A percentile compares a stretch with the other conserved stretches of the same genome.
phyloP scores from a whole-genome alignment of 495 filamentous ascomycete genomes.

The Penicillium mononematosum region DNA sequence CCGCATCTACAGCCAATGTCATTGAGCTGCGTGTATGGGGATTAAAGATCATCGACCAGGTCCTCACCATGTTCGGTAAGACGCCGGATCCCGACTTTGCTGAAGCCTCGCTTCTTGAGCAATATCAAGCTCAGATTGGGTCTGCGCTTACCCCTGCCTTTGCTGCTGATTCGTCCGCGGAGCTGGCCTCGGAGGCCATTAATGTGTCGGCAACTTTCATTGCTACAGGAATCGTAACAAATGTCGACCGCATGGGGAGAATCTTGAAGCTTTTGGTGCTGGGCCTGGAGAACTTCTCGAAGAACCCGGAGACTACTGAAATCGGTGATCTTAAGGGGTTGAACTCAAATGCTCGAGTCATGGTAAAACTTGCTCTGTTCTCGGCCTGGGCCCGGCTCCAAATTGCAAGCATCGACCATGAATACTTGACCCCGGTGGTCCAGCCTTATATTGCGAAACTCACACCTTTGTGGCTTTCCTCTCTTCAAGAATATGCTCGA shows the following conservation, averaged over 20 bases:
- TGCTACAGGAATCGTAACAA: conserved; percentile 93
- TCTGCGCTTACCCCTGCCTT: conserved; percentile 96
- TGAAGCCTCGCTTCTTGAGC: conserved; percentile 91
- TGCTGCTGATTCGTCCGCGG: conserved; percentile 90
- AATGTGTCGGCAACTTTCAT: conserved; percentile 98
- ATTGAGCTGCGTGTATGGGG: conserved; percentile 86
- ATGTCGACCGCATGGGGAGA: conserved; percentile 95
- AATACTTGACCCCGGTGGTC: conserved; percentile 83
- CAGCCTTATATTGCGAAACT: conserved; percentile 86
- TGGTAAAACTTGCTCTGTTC: conserved; percentile 96
- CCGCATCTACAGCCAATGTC: conserved; percentile 90
- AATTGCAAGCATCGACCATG: conserved; percentile 90
- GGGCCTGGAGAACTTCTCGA: conserved; percentile 88
- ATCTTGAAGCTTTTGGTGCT: conserved; percentile 91
- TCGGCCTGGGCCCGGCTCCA: conserved; percentile 99
- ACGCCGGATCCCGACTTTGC: conserved; percentile 94
- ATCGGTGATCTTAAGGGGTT: conserved; percentile 93
- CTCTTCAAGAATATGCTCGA: conserved; percentile 88
- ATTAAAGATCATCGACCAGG: conserved; percentile 86
- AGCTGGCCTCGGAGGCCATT: conserved; percentile 90
- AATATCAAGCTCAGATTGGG: conserved; percentile 97
- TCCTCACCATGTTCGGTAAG: conserved; percentile 94
- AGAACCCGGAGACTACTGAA: conserved; percentile 72
- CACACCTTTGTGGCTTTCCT: conserved; percentile 91
- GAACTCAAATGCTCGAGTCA: conserved; percentile 94